Evolutionary conservation across 805 yeast genomes (phyloP), one percentile per base, ranked within the genome.

Genomic region (Pichia manshurica): DNA sequence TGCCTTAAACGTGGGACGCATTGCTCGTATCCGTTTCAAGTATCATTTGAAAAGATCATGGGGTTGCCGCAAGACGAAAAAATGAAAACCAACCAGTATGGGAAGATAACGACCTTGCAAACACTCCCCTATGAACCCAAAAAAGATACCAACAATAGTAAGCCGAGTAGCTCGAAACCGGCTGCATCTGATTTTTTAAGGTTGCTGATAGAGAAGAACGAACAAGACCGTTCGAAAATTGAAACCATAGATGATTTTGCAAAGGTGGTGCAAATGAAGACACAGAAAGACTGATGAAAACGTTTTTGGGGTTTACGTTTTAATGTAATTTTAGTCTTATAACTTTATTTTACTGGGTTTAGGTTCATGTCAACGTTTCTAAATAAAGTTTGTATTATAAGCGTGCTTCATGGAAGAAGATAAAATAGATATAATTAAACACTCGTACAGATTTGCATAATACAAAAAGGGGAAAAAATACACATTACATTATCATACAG

Each of bases 1-100:
- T 58, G 62, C 32, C 23, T 13, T 33, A 44, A 43, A 36, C 47
- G 43, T 8, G 43, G 39, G 15, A 28, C 37, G 2, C 17, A 19
- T 7, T 48, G 51, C 42, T n/a, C 35, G 3, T 48, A 48, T 37
- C 34, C 45, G 19, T 48, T 48, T 41, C 39, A 48, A 45, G 33
- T 48, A 37, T 17, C 37, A 3, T 45, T 48, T 19, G 46, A 48
- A 28, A 45, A 45, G 22, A 42, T 25, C 20, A 44, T 32, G 21
- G 16, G 20, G 20, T 7, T 33, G 36, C 36, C 36, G 20, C 36
- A n/a, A 17, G 36, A 33, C 12, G n/a, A 19, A 29, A 42, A 25
- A 35, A 42, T 42, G 36, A 39, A 15, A 22, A 19, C 42, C 9
- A 29, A 16, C 8, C 9, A 33, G n/a, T 39, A 21, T 29, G 36